Percentiles rank a stretch among this genome's conserved stretches.
phyloP scores from a whole-genome alignment of 371 early-diverging fungal species.

The Conidiobolus coronatus region DNA sequence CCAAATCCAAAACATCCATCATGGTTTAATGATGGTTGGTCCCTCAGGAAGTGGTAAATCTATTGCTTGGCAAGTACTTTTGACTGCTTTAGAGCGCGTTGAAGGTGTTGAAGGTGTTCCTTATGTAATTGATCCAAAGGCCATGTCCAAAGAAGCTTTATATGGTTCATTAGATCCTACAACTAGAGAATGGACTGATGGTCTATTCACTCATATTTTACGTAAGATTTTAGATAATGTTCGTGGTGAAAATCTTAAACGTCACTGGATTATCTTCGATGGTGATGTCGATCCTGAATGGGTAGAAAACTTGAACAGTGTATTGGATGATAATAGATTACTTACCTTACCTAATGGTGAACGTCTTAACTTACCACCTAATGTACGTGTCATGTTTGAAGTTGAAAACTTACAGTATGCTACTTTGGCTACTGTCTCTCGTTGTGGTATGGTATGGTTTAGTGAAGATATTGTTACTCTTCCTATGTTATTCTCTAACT shows the following conservation, averaged over 20 bases:
- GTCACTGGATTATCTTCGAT: slow-evolving; percentile 98
- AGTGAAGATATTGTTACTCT: slow-evolving; percentile 72
- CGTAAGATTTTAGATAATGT: slow-evolving; percentile 93
- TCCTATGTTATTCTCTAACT: slow-evolving; percentile 60
- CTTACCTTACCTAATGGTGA: slow-evolving; percentile 97
- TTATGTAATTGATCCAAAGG: slow-evolving; percentile 95
- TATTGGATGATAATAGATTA: slow-evolving; percentile 91
- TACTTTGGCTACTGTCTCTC: slow-evolving; percentile 94
- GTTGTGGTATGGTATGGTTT: slow-evolving; percentile 99
- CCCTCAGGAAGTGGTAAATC: slow-evolving; percentile 93
- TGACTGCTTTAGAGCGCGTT: slow-evolving; percentile 68
- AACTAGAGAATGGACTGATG: slow-evolving; percentile 99
- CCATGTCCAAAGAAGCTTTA: slow-evolving; percentile 84
- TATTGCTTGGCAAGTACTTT: slow-evolving; percentile 70
- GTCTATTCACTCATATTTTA: slow-evolving; percentile 89
- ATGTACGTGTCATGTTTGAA: slow-evolving; percentile 97
- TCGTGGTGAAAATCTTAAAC: slow-evolving; percentile 79
- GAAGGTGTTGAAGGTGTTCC: slow-evolving; percentile 75
- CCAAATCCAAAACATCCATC: slow-evolving; percentile 92
- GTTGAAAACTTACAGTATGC: slow-evolving; percentile 93
- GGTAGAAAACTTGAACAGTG: slow-evolving; percentile 98
- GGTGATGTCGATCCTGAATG: slow-evolving; percentile 99
- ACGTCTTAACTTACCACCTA: slow-evolving; percentile 81
- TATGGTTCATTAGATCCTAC: slow-evolving; percentile 92
- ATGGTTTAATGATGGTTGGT: slow-evolving; percentile 98